Evolutionary conservation across 2,329 filamentous ascomycete genomes (phyloP).

Genomic region (Fusarium fujikuroi): DNA sequence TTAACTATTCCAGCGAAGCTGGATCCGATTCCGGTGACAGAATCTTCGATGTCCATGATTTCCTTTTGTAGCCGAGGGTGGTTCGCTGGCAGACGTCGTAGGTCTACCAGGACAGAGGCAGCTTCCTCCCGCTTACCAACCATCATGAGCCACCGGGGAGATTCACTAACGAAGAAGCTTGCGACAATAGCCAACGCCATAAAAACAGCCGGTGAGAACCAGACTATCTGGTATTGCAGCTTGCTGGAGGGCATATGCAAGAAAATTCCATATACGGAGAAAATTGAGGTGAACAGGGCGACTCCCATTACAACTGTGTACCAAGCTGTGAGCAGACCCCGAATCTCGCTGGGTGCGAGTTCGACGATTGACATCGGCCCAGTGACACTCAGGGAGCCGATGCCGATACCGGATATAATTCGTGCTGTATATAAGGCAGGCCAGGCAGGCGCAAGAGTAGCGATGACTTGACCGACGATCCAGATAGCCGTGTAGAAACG

Average conservation of each 20-base stretch:
- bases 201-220: not conserved
- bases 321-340: not conserved
- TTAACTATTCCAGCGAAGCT: not conserved
- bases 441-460: not conserved
- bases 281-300: not conserved
- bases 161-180: not conserved
- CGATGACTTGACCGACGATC: not conserved
- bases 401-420: not conserved
- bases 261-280: not conserved
- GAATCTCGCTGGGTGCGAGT: not conserved
- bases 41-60: not conserved
- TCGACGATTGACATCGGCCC: not conserved
- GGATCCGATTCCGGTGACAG: not conserved
- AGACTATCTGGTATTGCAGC: not conserved
- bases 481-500: not conserved
- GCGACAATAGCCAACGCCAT: not conserved
- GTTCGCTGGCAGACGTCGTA: not conserved
- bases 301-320: not conserved
- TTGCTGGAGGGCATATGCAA: not conserved
- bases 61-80: not conserved
- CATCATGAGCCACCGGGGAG: not conserved
- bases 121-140: not conserved
- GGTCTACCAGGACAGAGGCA: not conserved
- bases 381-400: not conserved
- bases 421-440: not conserved